Base-by-base conservation (phyloP, 306 rosid species). In the Mimosa pudica region DNA sequence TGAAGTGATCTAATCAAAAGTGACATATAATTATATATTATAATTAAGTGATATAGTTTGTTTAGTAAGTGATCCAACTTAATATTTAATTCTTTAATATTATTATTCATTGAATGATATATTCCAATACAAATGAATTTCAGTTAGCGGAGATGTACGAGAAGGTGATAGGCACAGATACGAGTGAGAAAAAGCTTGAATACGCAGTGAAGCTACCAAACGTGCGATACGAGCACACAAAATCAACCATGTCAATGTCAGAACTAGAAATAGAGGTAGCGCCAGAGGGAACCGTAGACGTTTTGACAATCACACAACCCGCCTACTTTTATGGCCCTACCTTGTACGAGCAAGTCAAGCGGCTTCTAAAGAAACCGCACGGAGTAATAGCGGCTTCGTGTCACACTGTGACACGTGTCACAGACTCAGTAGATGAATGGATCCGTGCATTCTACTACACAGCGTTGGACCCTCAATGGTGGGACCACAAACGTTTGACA, bases 381-480 rank as follows among this genome's bases (percentile, higher is more conserved):
- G 98, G 97, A 2, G 80, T 92, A 42, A 79, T 94, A 12, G 98
- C 95, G 7, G 93, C 89, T 1, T 89, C 92, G 97, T 89, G 92
- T 82, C 91, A 91, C 88, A 73, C 78, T 6, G 33, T 85, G 73
- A 93, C 97, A 3, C 68, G 90, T 68, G 70, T 92, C 20, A 84
- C 79, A 70, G 60, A 57, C 24, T 47, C 52, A 0, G 80, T 91
- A 0, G 92, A 94, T 55, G 1, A 44, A 1, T 48, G 89, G 18
- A 35, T 87, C 33, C 86, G 85, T 76, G 78, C 35, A 17, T 89
- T 0, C 30, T 24, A 24, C 30, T 24, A 84, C 77, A 12, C 3
- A 6, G 13, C 5, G 4, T 5, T 69, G 5, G 12, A n/a, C 0
- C 91, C 92, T 1, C 86, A 87, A 58, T 88, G 93, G 97, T 24